phyloP scores from a whole-genome alignment of 768 basidiomycete genomes.

The Mycena polygramma region DNA sequence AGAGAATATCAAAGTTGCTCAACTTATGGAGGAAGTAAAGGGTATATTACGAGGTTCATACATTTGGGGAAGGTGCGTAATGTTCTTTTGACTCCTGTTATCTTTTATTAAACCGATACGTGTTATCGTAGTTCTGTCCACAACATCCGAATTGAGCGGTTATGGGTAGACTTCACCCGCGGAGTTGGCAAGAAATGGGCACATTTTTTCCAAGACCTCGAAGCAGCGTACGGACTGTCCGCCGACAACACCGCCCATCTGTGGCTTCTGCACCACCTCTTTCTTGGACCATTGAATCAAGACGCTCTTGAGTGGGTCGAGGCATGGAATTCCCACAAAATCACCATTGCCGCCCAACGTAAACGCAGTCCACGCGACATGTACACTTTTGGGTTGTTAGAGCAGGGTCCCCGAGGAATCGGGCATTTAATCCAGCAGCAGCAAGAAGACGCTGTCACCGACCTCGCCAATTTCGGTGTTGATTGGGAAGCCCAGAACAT shows the following conservation, averaged over 20 bases:
- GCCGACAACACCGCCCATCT: slow-evolving; percentile 22
- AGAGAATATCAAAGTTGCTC: slow-evolving; percentile 54
- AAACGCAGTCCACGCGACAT: slow-evolving; percentile 32
- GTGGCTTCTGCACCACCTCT: slow-evolving; percentile 44
- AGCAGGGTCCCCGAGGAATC: slow-evolving; percentile 31
- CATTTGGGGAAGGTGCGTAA: slow-evolving; percentile 50
- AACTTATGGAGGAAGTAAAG: slow-evolving; percentile 42
- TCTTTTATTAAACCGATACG: neutral
- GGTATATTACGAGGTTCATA: slow-evolving; percentile 48
- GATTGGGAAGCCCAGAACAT: slow-evolving; percentile 10
- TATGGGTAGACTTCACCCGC: slow-evolving; percentile 55
- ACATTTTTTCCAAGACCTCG: slow-evolving; percentile 50
- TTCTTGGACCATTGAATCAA: slow-evolving; percentile 40
- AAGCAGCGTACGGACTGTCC: slow-evolving; percentile 45
- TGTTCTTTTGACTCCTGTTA: neutral
- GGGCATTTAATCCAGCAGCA: neutral
- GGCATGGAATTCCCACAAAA: slow-evolving; percentile 46
- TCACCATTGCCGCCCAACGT: neutral
- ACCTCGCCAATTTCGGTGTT: neutral
- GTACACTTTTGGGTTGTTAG: slow-evolving; percentile 34
- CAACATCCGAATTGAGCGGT: slow-evolving; percentile 55
- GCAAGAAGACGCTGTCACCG: neutral
- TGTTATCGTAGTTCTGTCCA: slow-evolving; percentile 47
- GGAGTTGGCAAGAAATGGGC: slow-evolving; percentile 54
- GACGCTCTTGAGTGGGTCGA: slow-evolving; percentile 45